These are phyloP conservation scores for Calonectria pteridis DNA, from an alignment of 2,329 filamentous ascomycete genomes.

Conservation along the genomic window DNA sequence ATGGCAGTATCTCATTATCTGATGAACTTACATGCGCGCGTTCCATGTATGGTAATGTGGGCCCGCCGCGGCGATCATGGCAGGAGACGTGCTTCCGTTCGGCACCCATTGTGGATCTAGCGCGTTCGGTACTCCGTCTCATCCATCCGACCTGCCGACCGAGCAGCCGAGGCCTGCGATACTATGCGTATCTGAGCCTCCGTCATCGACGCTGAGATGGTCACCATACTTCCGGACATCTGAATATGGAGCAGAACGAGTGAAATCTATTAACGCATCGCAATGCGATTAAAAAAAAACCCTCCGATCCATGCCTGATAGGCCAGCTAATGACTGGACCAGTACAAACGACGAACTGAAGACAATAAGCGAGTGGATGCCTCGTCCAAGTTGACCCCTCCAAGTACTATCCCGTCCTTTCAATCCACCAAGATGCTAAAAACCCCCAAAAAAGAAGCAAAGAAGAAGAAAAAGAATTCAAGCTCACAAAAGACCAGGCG, in stretches of 20 bases:
- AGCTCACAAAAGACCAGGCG: neutral
- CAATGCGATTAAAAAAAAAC: conserved; percentile 10
- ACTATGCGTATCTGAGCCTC: neutral
- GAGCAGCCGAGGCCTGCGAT: conserved; percentile 44
- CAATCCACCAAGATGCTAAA: conserved; percentile 10
- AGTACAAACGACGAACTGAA: neutral
- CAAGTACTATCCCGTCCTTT: conserved; percentile 3
- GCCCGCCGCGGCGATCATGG: neutral
- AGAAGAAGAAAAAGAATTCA: neutral
- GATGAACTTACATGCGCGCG: neutral
- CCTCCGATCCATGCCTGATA: conserved; percentile 8
- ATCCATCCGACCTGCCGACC: conserved; percentile 40
- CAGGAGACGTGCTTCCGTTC: neutral
- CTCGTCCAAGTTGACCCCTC: neutral
- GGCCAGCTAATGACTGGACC: conserved; percentile 23
- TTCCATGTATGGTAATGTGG: neutral
- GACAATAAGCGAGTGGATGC: neutral
- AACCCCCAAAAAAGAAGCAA: neutral
- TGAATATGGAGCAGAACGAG: neutral
- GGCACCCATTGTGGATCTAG: neutral
- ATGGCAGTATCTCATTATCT: too few relatives aligned
- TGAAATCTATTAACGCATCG: conserved; percentile 18
- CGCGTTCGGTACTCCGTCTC: conserved; percentile 5
- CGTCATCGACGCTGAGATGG: neutral
- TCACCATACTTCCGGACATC: neutral